Conservation (phyloP, 2,329 filamentous ascomycete genomes). For the Tolypocladium tropicale region DNA sequence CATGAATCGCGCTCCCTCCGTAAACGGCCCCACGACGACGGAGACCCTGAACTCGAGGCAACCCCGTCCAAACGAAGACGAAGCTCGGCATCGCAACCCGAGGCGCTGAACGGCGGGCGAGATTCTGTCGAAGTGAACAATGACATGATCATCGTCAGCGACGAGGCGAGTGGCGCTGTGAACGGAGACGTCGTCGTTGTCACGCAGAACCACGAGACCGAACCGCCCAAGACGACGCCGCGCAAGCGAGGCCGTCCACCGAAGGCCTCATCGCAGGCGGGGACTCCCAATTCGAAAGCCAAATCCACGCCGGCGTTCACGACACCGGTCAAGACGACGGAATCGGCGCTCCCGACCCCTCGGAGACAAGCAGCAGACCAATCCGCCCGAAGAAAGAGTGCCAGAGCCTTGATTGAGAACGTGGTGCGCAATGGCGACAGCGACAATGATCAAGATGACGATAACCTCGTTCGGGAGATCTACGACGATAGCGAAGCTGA, state of each 20-base stretch:
- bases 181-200: background rate
- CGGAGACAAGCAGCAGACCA: slow-evolving; percentile 65
- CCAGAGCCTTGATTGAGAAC: slow-evolving; percentile 62
- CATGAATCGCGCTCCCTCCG: slow-evolving; percentile 3
- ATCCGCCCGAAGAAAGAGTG: slow-evolving; percentile 80
- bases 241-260: slow-evolving; percentile 18
- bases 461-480: slow-evolving; percentile 10
- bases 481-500: slow-evolving; percentile 60
- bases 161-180: background rate
- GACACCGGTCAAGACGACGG: slow-evolving; percentile 27
- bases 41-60: slow-evolving; percentile 14
- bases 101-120: background rate
- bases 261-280: slow-evolving; percentile 17
- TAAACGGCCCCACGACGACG: slow-evolving; percentile 16
- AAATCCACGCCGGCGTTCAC: slow-evolving; percentile 18
- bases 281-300: slow-evolving; percentile 27
- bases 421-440: slow-evolving; percentile 52
- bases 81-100: slow-evolving; percentile 7
- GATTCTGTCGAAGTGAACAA: background rate
- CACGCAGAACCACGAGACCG: background rate
- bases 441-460: slow-evolving; percentile 52
- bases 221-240: slow-evolving; percentile 16
- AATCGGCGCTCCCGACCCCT: slow-evolving; percentile 41
- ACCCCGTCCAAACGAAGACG: slow-evolving; percentile 23
- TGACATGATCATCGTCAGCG: background rate